These are phyloP conservation scores for Besnoitia besnoiti DNA, from an alignment of 169 alveolate genomes.

Conservation along the genomic window DNA sequence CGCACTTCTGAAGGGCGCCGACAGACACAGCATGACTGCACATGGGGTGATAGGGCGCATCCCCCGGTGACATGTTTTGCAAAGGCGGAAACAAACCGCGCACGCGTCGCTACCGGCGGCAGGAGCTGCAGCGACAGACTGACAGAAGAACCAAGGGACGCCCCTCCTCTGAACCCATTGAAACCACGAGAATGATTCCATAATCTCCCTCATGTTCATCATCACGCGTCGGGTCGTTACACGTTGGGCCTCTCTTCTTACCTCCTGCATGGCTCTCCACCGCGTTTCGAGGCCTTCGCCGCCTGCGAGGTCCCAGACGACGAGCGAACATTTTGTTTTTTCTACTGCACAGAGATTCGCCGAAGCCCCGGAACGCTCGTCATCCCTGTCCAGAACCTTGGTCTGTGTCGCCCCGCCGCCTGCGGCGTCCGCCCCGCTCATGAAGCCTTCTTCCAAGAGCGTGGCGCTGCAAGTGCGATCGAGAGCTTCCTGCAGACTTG, in stretches of 20 bases:
- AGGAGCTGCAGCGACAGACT: background rate
- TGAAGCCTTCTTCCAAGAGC: conserved; percentile 21
- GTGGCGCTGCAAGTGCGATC: background rate
- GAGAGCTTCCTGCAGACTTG: background rate
- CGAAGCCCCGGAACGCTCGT: background rate
- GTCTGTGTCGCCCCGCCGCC: background rate
- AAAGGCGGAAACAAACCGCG: conserved; percentile 1
- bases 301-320: conserved; percentile 21
- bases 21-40: too few species aligned
- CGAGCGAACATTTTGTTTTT: background rate
- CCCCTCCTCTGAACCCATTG: too few species aligned
- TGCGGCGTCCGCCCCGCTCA: conserved; percentile 16
- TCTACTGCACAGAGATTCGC: background rate
- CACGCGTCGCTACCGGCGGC: background rate
- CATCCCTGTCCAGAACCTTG: background rate
- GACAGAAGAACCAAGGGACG: background rate
- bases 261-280: conserved; percentile 40
- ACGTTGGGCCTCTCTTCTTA: too few species aligned
- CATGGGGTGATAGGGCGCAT: too few species aligned
- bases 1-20: conserved; percentile 14
- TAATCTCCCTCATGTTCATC: too few species aligned
- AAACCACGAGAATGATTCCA: too few species aligned
- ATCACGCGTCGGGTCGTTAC: too few species aligned
- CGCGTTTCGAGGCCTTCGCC: conserved; percentile 34
- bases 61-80: background rate